Base-by-base conservation (phyloP, 805 yeast genomes). In the Pichia exigua region DNA sequence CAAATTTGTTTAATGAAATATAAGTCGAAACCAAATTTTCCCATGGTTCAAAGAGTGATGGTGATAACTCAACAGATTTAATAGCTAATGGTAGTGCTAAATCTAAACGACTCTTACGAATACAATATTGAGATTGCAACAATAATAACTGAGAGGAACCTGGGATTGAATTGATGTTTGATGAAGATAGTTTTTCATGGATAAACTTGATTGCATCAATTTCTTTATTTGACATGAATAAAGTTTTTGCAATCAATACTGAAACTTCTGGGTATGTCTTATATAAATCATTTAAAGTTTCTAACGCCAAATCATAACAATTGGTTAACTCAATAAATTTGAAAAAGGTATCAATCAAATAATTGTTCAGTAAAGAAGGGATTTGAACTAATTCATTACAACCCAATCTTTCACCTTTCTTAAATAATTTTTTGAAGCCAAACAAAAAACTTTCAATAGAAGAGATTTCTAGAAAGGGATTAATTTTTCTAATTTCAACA, bases 401-500 rank as follows among this genome's bases (percentile, higher is more conserved):
- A 3, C 96, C 96, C 46, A 85, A 63, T 53, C 73, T 77, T 22
- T 80, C 74, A 15, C 96, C 96, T 35, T 77, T 75, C 58, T 70
- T 71, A 63, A 84, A 89, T 53, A 89, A 73, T 48, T 68, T 64
- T 64, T 83, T 89, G 63, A 86, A 86, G 1, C 83, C 87, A 22
- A 70, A 69, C 49, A 87, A 64, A 62, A 88, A 88, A 48, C 68
- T 65, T 49, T 70, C 69, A 2, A 84, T 81, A 30, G 71, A 74
- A 11, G 71, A 69, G 32, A 68, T 69, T 28, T 55, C 56, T 27
- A 73, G 63, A 54, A 94, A 77, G 5, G 97, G 97, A 60, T 89
- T 85, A 51, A 88, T 74, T 53, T 85, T 81, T 57, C 96, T 78
- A 40, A 94, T 85, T 63, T 91, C 96, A 11, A 90, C 95, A 51